These are phyloP conservation scores for Bauhinia variegata DNA, from an alignment of 306 rosid species.

Conservation along the genomic window DNA sequence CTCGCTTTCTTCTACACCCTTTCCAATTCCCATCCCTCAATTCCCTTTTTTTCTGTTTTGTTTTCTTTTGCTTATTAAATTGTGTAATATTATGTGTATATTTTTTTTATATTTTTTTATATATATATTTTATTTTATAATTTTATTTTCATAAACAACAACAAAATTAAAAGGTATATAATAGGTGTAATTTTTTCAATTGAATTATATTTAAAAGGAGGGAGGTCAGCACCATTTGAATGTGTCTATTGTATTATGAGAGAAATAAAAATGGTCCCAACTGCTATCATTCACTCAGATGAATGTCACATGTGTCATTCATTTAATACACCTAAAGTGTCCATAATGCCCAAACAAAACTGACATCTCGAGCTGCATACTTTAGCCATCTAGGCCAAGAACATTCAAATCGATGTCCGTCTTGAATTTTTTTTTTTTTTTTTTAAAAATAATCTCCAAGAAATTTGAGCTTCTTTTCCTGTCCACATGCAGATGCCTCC, in stretches of 20 bases:
- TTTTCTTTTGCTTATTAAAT: not conserved
- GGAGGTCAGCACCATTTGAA: too few species aligned
- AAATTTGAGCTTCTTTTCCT: too few species aligned
- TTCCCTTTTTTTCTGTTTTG: not conserved
- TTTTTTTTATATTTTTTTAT: too few species aligned
- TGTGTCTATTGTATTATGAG: too few species aligned
- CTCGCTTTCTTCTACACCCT: conserved; percentile 14
- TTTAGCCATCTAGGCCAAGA: conserved; percentile 8
- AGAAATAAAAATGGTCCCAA: conserved; percentile 45
- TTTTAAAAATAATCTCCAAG: too few species aligned
- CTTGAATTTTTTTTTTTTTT: conserved; percentile 1
- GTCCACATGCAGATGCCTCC: too few species aligned
- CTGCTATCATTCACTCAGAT: conserved; percentile 37
- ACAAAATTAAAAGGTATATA: too few species aligned
- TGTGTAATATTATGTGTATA: too few species aligned
- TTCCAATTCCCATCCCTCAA: not conserved
- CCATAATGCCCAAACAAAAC: conserved; percentile 16
- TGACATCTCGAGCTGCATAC: conserved; percentile 27
- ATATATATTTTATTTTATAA: too few species aligned
- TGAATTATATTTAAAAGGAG: too few species aligned
- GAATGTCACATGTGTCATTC: conserved; percentile 44
- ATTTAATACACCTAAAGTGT: conserved; percentile 33
- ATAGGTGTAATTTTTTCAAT: too few species aligned
- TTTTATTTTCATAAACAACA: too few species aligned
- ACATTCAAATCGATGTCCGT: conserved; percentile 31